Base-by-base conservation (phyloP, 805 yeast species). In the Candida nonsorbophila region DNA sequence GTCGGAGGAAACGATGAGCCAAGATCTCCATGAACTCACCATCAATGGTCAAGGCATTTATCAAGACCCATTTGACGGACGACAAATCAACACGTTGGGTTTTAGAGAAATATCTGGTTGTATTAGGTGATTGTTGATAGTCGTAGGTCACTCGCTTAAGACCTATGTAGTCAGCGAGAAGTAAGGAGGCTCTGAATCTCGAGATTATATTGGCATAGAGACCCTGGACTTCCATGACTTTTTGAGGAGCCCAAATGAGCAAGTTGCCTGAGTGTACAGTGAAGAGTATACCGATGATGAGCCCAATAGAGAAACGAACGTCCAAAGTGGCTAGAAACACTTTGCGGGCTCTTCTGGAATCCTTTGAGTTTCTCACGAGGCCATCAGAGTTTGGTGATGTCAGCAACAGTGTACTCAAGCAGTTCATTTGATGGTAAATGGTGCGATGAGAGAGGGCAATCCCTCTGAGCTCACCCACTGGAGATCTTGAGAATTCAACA, bases 391-490 rank as follows among this genome's bases (percentile, higher is more conserved):
- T 69, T 2, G 84, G 83, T 40, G 67, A 60, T 26, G 87, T 79
- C 42, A 76, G 75, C 6, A 90, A 57, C 9, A 90, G 74, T 7
- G 78, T 68, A 4, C 82, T 71, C 14, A 92, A 48, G 26, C 85
- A 73, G 37, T 74, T 71, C 88, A 92, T 84, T 49, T 92, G 98
- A 41, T 85, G 90, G 49, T 83, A 69, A 5, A 92, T 73, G 0
- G 95, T 87, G 35, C 85, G 67, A 51, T 92, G 97, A 14, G 92
- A 83, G 49, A 92, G 72, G 1, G 94, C 95, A 20, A 92, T 94
- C 11, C 99, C 99, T 34, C 95, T 68, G 20, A 87, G 58, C 40
- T 88, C 94, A 3, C 97, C 97, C 16, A 84, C 74, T 0, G 97
- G 94, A 2, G 94, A 82, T 42, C 88, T 74, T 1, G 92, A 77